phyloP scores from a whole-genome alignment of 306 rosid species.

The Vigna radiata region DNA sequence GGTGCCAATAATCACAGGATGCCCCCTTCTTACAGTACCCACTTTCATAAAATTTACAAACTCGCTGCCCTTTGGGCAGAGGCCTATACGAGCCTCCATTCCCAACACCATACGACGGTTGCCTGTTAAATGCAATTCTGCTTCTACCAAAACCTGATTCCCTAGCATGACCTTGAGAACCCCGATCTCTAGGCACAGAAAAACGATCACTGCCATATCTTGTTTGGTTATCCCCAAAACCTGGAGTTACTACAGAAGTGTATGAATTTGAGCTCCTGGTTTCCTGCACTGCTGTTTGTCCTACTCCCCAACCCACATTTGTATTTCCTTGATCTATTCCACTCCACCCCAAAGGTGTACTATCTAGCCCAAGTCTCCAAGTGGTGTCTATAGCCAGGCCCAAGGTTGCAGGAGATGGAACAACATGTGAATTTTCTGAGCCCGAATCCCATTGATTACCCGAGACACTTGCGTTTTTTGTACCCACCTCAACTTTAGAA shows the following conservation, averaged over 20 bases:
- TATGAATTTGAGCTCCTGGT: conserved; percentile 54
- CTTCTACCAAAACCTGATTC: conserved; percentile 61
- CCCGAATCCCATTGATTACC: conserved; percentile 61
- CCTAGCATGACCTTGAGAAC: conserved; percentile 61
- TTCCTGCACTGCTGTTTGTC: conserved; percentile 53
- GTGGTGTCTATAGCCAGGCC: conserved; percentile 56
- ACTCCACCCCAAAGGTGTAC: conserved; percentile 58
- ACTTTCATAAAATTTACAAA: conserved; percentile 86
- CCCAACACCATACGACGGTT: conserved; percentile 54
- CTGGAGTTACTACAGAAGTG: conserved; percentile 47
- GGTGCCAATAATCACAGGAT: conserved; percentile 75
- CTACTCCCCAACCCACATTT: conserved; percentile 58
- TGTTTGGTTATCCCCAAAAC: conserved; percentile 61
- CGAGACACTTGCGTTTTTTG: conserved; percentile 60
- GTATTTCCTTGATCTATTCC: conserved; percentile 56
- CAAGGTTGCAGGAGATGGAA: conserved; percentile 56
- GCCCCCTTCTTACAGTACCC: conserved; percentile 86
- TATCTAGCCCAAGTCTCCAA: conserved; percentile 72
- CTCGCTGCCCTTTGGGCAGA: conserved; percentile 76
- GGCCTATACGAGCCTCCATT: conserved; percentile 63
- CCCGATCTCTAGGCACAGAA: conserved; percentile 63
- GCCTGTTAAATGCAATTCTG: conserved; percentile 68
- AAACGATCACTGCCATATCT: conserved; percentile 66
- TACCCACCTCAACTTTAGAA: conserved; percentile 57
- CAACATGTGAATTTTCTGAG: conserved; percentile 54